Evolutionary conservation across 495 filamentous ascomycete genomes (phyloP).

Genomic region (Talaromyces thailandensis): DNA sequence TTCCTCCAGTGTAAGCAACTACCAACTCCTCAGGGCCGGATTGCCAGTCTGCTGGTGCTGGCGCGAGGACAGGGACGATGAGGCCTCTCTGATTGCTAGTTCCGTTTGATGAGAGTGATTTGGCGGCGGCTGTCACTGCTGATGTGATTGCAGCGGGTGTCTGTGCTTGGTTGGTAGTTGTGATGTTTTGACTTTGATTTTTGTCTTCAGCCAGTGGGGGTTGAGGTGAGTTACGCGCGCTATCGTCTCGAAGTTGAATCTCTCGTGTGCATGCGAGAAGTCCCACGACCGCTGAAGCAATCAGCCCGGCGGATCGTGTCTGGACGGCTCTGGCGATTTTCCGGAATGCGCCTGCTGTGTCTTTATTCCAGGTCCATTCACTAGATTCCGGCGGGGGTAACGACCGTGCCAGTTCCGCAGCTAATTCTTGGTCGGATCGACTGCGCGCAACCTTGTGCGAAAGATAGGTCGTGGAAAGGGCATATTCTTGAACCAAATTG

Average conservation of each 20-base stretch:
- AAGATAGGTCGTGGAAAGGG: slow-evolving; percentile 61
- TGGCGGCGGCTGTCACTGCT: slow-evolving; percentile 2
- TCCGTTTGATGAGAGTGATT: neutral
- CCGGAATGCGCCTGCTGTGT: slow-evolving; percentile 45
- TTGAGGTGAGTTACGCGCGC: slow-evolving; percentile 27
- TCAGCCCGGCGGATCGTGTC: slow-evolving; percentile 58
- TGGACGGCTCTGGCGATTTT: slow-evolving; percentile 57
- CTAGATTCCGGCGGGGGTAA: slow-evolving; percentile 39
- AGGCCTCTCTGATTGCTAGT: slow-evolving; percentile 19
- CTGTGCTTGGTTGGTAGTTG: slow-evolving; percentile 6
- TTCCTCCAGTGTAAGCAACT: slow-evolving; percentile 71
- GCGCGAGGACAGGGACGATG: slow-evolving; percentile 36
- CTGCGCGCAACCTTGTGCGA: slow-evolving; percentile 51
- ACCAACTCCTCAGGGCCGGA: slow-evolving; percentile 53
- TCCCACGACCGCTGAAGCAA: slow-evolving; percentile 62
- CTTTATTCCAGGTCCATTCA: slow-evolving; percentile 51
- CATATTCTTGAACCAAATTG: slow-evolving; percentile 49
- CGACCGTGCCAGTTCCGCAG: slow-evolving; percentile 41
- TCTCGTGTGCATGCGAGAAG: slow-evolving; percentile 59
- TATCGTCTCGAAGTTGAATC: slow-evolving; percentile 43
- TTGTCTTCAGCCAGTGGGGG: slow-evolving; percentile 4
- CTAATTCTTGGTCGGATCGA: slow-evolving; percentile 35
- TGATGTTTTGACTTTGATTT: slow-evolving; percentile 7
- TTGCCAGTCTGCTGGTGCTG: slow-evolving; percentile 31
- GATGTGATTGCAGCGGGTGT: neutral